phyloP scores from a whole-genome alignment of 495 filamentous ascomycete species.

The Opeltia flavorubescens region DNA sequence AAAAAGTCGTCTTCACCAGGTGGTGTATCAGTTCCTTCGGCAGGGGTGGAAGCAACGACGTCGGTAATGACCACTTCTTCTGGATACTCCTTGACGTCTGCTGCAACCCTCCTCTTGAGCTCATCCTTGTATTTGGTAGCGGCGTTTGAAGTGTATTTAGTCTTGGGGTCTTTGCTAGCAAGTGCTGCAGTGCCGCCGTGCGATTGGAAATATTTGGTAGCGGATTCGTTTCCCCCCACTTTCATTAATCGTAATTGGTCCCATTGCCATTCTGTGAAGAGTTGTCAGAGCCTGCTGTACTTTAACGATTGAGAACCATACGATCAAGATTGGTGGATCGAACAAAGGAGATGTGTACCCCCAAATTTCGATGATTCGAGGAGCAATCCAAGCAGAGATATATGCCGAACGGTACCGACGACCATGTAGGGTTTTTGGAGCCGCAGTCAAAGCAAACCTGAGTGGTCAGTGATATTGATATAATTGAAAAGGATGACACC shows the following conservation, averaged over 20 bases:
- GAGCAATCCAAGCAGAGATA: slow-evolving; percentile 98
- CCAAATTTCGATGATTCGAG: slow-evolving; percentile 78
- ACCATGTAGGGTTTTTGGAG: slow-evolving; percentile 95
- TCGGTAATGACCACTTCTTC: slow-evolving; percentile 78
- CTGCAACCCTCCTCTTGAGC: slow-evolving; percentile 64
- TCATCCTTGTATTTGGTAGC: slow-evolving; percentile 96
- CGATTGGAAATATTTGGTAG: slow-evolving; percentile 92
- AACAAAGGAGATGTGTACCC: slow-evolving; percentile 95
- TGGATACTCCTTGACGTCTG: slow-evolving; percentile 77
- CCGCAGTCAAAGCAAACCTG: slow-evolving; percentile 96
- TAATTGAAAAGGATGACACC: slow-evolving; percentile 14
- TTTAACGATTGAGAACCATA: no score
- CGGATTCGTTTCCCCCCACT: slow-evolving; percentile 94
- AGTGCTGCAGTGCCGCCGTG: slow-evolving; percentile 89
- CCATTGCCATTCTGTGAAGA: slow-evolving; percentile 86
- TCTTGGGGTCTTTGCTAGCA: slow-evolving; percentile 88
- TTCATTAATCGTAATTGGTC: slow-evolving; percentile 97
- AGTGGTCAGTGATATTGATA: background rate
- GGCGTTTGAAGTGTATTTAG: slow-evolving; percentile 82
- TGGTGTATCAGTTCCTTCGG: slow-evolving; percentile 55
- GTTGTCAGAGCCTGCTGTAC: background rate
- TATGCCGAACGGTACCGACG: slow-evolving; percentile 91
- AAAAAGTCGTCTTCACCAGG: slow-evolving; percentile 89
- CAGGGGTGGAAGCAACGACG: slow-evolving; percentile 39
- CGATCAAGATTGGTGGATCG: slow-evolving; percentile 95